Conservation (phyloP, 441 rosid species). For the Flueggea neowawraea region DNA sequence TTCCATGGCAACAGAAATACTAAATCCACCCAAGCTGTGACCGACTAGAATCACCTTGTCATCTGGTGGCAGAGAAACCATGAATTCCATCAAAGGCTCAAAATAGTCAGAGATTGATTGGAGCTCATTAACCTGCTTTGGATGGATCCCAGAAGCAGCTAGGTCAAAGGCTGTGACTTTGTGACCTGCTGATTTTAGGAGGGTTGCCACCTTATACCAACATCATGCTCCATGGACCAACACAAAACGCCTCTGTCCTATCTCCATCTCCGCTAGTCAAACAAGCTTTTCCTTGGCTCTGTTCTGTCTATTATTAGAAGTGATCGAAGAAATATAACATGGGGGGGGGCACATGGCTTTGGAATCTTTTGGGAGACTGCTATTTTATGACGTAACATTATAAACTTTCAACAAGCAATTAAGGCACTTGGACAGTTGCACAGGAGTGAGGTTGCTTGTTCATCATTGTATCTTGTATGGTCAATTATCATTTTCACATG, state of each 20-base stretch:
- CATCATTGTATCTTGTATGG: no score
- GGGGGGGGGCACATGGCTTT: background rate
- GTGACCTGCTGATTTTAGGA: constrained; percentile 43
- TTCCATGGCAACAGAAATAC: constrained; percentile 38
- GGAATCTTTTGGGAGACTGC: no score
- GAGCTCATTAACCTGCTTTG: constrained; percentile 35
- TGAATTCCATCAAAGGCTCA: constrained; percentile 50
- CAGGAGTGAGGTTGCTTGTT: no score
- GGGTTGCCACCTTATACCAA: constrained; percentile 54
- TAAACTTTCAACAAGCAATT: no score
- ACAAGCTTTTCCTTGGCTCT: background rate
- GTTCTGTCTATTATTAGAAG: background rate
- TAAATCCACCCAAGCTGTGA: constrained; percentile 48
- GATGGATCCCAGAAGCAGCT: constrained; percentile 54
- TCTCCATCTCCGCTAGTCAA: background rate
- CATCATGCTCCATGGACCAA: constrained; percentile 82
- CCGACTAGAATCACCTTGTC: constrained; percentile 55
- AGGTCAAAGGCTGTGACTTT: constrained; percentile 53
- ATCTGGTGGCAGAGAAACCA: constrained; percentile 35
- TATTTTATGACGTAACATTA: no score
- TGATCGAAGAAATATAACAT: background rate
- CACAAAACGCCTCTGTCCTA: constrained; percentile 36
- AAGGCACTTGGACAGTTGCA: no score
- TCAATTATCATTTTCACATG: no score
- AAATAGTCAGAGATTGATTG: constrained; percentile 42